These are phyloP conservation scores for Microbotryum saponariae DNA, from an alignment of 1,284 basidiomycete genomes.

Conservation along the genomic window DNA sequence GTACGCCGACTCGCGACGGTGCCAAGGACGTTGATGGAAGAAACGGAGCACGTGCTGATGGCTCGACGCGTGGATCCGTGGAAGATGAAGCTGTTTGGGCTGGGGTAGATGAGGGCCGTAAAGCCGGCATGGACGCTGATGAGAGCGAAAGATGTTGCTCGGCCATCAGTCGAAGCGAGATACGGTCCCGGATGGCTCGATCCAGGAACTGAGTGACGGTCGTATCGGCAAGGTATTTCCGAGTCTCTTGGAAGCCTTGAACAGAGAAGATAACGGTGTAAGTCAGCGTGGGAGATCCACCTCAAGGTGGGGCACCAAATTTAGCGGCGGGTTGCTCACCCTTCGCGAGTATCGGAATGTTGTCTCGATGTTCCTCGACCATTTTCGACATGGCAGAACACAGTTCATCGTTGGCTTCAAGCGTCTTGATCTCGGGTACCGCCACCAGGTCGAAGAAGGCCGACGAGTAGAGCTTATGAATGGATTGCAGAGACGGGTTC, in stretches of 20 bases:
- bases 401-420: constrained; percentile 64
- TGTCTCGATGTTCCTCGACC: constrained; percentile 71
- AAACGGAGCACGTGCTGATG: constrained; percentile 18
- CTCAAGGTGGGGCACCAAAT: too few relatives aligned
- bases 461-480: constrained; percentile 62
- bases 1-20: constrained; percentile 54
- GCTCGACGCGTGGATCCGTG: constrained; percentile 25
- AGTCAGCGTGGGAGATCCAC: background rate
- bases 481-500: constrained; percentile 74
- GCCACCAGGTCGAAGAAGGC: constrained; percentile 66
- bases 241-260: constrained; percentile 72
- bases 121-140: constrained; percentile 47
- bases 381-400: constrained; percentile 59
- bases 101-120: constrained; percentile 1
- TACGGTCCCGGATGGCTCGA: constrained; percentile 73
- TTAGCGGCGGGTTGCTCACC: constrained; percentile 42
- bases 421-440: constrained; percentile 56
- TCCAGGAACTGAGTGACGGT: constrained; percentile 74
- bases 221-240: constrained; percentile 67
- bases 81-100: background rate
- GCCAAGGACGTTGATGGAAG: constrained; percentile 35
- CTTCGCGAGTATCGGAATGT: constrained; percentile 80
- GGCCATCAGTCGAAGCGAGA: constrained; percentile 79
- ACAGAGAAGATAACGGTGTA: background rate
- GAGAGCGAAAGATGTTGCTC: constrained; percentile 85